Evolutionary conservation across 2,329 filamentous ascomycete genomes (phyloP).

Genomic region (Pseudovirgaria hyperparasitica): DNA sequence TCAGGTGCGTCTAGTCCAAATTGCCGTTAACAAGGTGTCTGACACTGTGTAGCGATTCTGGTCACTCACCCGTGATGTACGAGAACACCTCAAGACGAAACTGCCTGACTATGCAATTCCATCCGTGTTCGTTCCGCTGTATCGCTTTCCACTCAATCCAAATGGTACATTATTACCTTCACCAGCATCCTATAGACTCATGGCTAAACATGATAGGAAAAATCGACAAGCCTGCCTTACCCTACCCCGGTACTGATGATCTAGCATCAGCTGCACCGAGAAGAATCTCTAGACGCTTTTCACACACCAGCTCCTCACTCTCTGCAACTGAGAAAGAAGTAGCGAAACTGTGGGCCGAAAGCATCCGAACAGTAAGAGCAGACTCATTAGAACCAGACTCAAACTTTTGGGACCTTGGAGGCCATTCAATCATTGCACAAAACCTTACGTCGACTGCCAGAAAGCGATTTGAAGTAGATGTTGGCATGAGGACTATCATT

Average conservation of each 20-base stretch:
- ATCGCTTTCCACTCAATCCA: constrained; percentile 58
- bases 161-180: constrained; percentile 13
- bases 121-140: constrained; percentile 58
- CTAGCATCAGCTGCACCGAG: constrained; percentile 45
- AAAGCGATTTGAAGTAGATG: constrained; percentile 48
- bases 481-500: constrained; percentile 61
- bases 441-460: constrained; percentile 63
- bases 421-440: constrained; percentile 70
- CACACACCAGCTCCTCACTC: constrained; percentile 32
- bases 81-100: constrained; percentile 58
- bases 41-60: constrained; percentile 51
- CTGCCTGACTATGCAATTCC: constrained; percentile 67
- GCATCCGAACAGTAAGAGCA: constrained; percentile 53
- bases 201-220: no score
- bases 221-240: constrained; percentile 65
- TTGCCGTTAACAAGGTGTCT: no score
- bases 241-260: constrained; percentile 65
- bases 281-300: constrained; percentile 31
- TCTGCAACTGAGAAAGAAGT: constrained; percentile 51
- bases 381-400: constrained; percentile 51
- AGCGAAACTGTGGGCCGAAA: constrained; percentile 60
- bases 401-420: constrained; percentile 68
- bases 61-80: constrained; percentile 44
- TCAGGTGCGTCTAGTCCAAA: no score
- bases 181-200: constrained; percentile 38